Percentiles rank a stretch among this genome's conserved stretches.
Conservation (phyloP, 2,329 filamentous ascomycete genomes). For the Blumeriella jaapii region DNA sequence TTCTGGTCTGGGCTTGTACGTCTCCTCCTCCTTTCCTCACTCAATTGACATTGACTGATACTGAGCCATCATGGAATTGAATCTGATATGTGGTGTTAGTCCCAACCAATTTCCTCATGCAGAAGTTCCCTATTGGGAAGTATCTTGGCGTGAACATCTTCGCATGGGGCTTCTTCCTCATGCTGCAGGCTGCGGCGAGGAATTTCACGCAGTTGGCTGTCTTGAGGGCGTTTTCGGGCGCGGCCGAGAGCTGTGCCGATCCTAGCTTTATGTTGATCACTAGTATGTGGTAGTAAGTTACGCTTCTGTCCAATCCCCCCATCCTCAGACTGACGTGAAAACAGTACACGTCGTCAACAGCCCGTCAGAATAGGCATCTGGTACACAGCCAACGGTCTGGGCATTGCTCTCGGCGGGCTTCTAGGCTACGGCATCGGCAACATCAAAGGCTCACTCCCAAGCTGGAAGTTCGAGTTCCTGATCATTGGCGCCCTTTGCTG, state of each 20-base stretch:
- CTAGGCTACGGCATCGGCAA: slow-evolving; percentile 49
- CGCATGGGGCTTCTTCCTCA: slow-evolving; percentile 36
- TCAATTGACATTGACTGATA: neutral
- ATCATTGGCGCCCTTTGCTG: slow-evolving; percentile 34
- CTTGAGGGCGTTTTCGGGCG: slow-evolving; percentile 40
- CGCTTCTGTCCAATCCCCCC: neutral
- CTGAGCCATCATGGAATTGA: too few relatives aligned
- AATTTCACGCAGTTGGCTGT: slow-evolving; percentile 40
- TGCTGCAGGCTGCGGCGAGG: slow-evolving; percentile 38
- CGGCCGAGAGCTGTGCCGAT: slow-evolving; percentile 41
- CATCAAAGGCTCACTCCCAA: slow-evolving; percentile 42
- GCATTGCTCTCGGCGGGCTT: slow-evolving; percentile 45
- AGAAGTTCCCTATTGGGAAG: slow-evolving; percentile 40
- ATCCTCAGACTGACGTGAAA: slow-evolving; percentile 39
- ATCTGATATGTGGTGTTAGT: slow-evolving; percentile 5
- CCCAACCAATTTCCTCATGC: slow-evolving; percentile 34
- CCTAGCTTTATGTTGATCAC: slow-evolving; percentile 48
- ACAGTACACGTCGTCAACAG: slow-evolving; percentile 47
- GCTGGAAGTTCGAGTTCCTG: slow-evolving; percentile 58
- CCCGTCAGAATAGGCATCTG: slow-evolving; percentile 46
- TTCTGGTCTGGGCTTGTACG: slow-evolving; percentile 37
- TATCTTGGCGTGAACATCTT: slow-evolving; percentile 44
- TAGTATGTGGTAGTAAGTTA: slow-evolving; percentile 6
- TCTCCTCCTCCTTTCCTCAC: neutral
- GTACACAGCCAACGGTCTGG: slow-evolving; percentile 47